phyloP scores from a whole-genome alignment of 2,329 filamentous ascomycete species.

The Dothidotthia symphoricarpi region DNA sequence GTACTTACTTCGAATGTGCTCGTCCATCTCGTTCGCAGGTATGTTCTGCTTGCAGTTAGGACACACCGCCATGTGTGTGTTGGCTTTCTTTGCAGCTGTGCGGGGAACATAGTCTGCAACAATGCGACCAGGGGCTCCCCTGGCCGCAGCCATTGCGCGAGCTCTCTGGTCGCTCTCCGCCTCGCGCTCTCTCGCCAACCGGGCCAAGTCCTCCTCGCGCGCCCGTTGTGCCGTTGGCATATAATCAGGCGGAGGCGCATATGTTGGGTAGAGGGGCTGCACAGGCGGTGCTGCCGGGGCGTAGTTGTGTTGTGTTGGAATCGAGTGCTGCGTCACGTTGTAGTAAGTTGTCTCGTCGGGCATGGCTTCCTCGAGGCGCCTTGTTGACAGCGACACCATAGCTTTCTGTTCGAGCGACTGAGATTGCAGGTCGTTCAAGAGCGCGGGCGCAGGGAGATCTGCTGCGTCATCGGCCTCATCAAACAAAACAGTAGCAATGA shows the following conservation, averaged over 20 bases:
- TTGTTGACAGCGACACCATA: conserved; percentile 77
- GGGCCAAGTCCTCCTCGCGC: conserved; percentile 42
- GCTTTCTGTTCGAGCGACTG: conserved; percentile 95
- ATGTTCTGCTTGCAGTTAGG: conserved; percentile 93
- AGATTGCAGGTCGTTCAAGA: conserved; percentile 86
- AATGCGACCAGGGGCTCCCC: conserved; percentile 70
- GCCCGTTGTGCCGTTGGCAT: conserved; percentile 31
- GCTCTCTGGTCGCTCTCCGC: conserved; percentile 63
- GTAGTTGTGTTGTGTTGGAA: conserved; percentile 29
- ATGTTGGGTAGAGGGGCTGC: conserved; percentile 29
- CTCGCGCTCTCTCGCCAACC: conserved; percentile 40
- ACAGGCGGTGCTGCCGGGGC: conserved; percentile 31
- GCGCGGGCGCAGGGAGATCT: conserved; percentile 84
- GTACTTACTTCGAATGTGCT: conserved; percentile 79
- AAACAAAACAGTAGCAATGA: conserved; percentile 93
- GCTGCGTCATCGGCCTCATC: conserved; percentile 82
- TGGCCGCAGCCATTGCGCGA: conserved; percentile 75
- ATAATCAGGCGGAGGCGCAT: conserved; percentile 25
- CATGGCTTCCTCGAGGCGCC: conserved; percentile 93
- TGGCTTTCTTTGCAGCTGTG: conserved; percentile 68
- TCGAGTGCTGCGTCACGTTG: conserved; percentile 35
- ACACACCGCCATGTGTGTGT: conserved; percentile 70
- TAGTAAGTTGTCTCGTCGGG: conserved; percentile 63
- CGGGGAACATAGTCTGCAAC: conserved; percentile 89
- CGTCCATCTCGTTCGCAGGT: conserved; percentile 79